These are phyloP conservation scores for Paspalum notatum DNA, from an alignment of 176 grass and related monocot genomes.

Conservation along the genomic window DNA sequence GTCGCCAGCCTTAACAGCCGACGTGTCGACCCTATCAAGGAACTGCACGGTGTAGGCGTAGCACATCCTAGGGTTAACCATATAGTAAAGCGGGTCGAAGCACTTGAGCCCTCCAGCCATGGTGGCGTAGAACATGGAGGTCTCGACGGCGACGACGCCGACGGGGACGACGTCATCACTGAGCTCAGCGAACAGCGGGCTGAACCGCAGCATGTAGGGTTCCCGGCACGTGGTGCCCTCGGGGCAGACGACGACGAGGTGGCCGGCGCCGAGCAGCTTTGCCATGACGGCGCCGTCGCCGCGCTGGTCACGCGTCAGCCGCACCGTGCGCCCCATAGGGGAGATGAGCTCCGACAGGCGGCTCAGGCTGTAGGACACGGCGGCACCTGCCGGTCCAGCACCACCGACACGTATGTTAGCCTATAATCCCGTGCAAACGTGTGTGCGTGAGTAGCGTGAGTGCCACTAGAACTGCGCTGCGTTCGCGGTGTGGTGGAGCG, in stretches of 20 bases:
- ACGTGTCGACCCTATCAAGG: constrained; percentile 49
- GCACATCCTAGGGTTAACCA: constrained; percentile 51
- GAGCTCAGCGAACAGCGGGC: constrained; percentile 70
- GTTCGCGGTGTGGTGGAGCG: too few relatives aligned
- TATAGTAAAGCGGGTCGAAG: constrained; percentile 66
- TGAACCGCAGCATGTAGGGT: constrained; percentile 70
- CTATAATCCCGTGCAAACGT: too few relatives aligned
- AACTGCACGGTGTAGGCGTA: constrained; percentile 34
- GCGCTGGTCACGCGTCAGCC: constrained; percentile 49
- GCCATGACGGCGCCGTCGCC: constrained; percentile 42
- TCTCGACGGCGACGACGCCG: constrained; percentile 45
- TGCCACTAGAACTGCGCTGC: too few relatives aligned
- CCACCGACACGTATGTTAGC: constrained; percentile 67
- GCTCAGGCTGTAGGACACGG: constrained; percentile 68
- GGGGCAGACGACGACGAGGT: constrained; percentile 62
- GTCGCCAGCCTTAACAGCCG: not conserved
- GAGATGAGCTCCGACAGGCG: constrained; percentile 55
- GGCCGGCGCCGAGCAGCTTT: constrained; percentile 36
- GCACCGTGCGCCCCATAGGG: constrained; percentile 56
- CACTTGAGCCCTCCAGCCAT: constrained; percentile 65
- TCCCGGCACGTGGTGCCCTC: constrained; percentile 86
- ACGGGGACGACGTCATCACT: constrained; percentile 61
- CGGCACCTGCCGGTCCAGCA: constrained; percentile 47
- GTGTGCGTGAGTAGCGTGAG: too few relatives aligned
- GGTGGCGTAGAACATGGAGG: constrained; percentile 71